phyloP scores from a whole-genome alignment of 2,329 filamentous ascomycete species.

The Diplodia mutila region DNA sequence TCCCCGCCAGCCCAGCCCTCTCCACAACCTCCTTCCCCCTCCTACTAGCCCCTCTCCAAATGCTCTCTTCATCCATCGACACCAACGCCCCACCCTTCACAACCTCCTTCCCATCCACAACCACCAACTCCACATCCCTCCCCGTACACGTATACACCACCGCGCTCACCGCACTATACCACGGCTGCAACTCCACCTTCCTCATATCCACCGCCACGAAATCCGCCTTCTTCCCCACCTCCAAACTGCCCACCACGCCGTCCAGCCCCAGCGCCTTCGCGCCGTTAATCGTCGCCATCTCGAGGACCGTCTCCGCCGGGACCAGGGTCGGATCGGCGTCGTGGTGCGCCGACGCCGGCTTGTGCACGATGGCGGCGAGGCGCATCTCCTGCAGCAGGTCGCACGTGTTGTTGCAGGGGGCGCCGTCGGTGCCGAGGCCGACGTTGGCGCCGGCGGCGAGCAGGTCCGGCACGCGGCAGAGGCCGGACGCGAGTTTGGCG shows the following conservation, averaged over 20 bases:
- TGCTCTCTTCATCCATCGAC: slow-evolving; percentile 47
- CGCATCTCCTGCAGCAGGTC: slow-evolving; percentile 60
- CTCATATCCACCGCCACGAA: slow-evolving; percentile 43
- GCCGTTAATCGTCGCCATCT: slow-evolving; percentile 58
- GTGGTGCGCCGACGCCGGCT: slow-evolving; percentile 32
- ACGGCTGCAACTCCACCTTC: slow-evolving; percentile 34
- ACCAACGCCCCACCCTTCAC: slow-evolving; percentile 43
- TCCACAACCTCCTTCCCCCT: slow-evolving; percentile 43
- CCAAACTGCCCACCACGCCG: slow-evolving; percentile 45
- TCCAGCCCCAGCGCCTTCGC: slow-evolving; percentile 52
- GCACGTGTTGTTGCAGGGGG: slow-evolving; percentile 58
- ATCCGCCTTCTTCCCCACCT: slow-evolving; percentile 52
- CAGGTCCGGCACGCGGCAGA: slow-evolving; percentile 53
- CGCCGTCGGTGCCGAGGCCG: slow-evolving; percentile 56
- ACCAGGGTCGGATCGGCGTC: slow-evolving; percentile 49
- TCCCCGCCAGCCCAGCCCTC: slow-evolving; percentile 42
- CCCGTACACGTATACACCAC: slow-evolving; percentile 52
- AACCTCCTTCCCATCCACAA: slow-evolving; percentile 49
- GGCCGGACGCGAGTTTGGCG: slow-evolving; percentile 56
- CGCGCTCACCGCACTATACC: slow-evolving; percentile 44
- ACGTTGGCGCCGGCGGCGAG: slow-evolving; percentile 51
- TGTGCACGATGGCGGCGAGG: slow-evolving; percentile 55
- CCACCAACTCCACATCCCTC: slow-evolving; percentile 49
- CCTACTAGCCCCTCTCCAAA: slow-evolving; percentile 44
- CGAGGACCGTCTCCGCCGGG: slow-evolving; percentile 51